Evolutionary conservation across 371 early-diverging fungal genomes (phyloP).

Genomic region (Mortierella sp.): DNA sequence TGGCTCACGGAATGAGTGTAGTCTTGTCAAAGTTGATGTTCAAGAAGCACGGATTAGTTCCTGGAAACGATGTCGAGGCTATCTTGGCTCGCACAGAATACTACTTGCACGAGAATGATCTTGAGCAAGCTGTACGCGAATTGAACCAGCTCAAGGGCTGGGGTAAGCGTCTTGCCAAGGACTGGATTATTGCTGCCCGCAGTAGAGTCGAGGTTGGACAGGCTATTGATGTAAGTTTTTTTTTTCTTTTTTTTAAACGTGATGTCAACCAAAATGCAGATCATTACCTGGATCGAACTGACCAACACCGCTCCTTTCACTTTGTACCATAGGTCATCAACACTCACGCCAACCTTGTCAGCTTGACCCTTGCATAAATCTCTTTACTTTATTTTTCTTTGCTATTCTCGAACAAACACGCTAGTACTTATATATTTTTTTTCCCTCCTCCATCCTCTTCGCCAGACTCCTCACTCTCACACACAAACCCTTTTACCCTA

Average conservation of each 20-base stretch:
- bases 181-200: constrained; percentile 92
- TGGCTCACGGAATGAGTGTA: constrained; percentile 85
- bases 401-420: no score
- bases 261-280: no score
- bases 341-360: constrained; percentile 72
- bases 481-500: not conserved
- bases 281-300: not conserved
- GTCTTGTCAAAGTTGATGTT: constrained; percentile 85
- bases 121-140: constrained; percentile 94
- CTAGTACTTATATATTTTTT: no score
- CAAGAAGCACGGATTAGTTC: constrained; percentile 87
- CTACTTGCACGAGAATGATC: constrained; percentile 80
- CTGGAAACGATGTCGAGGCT: constrained; percentile 92
- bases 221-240: constrained; percentile 80
- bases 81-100: constrained; percentile 87
- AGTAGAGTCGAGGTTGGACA: constrained; percentile 91
- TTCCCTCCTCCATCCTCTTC: no score
- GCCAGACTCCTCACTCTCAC: no score
- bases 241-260: no score
- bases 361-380: constrained; percentile 60
- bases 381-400: no score
- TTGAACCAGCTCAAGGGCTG: constrained; percentile 95
- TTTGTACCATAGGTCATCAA: constrained; percentile 63
- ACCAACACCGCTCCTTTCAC: not conserved
- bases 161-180: constrained; percentile 89